A percentile compares a stretch with the other conserved stretches of the same genome.
Conservation (phyloP, 208 protist species). For the Perkinsela sp. region DNA sequence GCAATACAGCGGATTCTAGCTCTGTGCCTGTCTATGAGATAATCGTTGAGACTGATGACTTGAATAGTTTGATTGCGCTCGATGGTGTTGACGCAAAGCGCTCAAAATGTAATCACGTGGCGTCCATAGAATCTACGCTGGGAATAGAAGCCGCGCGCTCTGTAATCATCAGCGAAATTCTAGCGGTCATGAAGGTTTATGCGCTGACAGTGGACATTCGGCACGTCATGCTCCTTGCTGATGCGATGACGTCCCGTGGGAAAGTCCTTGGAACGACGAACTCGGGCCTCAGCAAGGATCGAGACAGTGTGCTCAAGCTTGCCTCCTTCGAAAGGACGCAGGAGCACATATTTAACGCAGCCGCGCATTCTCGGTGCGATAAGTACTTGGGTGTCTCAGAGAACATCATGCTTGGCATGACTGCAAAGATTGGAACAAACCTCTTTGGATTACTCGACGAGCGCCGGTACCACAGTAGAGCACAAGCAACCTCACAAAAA, state of each 20-base stretch:
- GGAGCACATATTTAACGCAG: conserved; percentile 96
- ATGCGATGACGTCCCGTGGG: conserved; percentile 94
- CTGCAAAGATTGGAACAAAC: conserved; percentile 79
- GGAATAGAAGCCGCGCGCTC: conserved; percentile 90
- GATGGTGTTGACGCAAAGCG: conserved; percentile 58
- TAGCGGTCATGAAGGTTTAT: conserved; percentile 76
- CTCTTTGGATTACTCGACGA: conserved; percentile 61
- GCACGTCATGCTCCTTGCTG: conserved; percentile 90
- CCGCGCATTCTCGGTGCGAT: conserved; percentile 51
- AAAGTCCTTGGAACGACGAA: conserved; percentile 93
- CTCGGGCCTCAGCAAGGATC: conserved; percentile 96
- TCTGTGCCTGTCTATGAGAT: conserved; percentile 17
- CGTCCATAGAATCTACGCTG: conserved; percentile 73
- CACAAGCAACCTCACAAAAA: neutral
- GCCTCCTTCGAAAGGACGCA: conserved; percentile 98
- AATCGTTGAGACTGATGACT: conserved; percentile 68
- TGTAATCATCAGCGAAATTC: conserved; percentile 86
- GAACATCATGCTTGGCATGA: conserved; percentile 92
- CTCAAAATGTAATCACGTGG: conserved; percentile 87
- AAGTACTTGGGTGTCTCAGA: conserved; percentile 70
- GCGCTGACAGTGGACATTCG: conserved; percentile 87
- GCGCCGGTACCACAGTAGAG: neutral
- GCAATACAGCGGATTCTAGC: conserved; percentile 7
- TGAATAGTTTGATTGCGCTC: conserved; percentile 74
- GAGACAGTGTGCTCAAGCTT: conserved; percentile 89